phyloP scores from a whole-genome alignment of 495 filamentous ascomycete genomes.

The Penicillium manginii region DNA sequence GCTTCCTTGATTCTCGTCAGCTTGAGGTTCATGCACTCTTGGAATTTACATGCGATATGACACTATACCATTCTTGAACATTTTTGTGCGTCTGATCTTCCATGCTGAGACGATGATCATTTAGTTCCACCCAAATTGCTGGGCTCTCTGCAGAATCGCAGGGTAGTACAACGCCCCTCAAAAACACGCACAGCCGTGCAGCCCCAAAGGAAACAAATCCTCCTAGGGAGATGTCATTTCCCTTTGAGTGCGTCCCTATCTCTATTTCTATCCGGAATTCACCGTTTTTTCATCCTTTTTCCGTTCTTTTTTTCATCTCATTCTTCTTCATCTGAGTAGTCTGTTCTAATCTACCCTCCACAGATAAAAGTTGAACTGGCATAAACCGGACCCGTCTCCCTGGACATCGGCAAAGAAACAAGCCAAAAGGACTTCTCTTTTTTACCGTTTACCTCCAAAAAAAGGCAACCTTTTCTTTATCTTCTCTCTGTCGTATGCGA shows the following conservation, averaged over 20 bases:
- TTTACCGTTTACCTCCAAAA: not conserved
- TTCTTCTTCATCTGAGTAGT: not conserved
- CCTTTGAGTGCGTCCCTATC: conserved; percentile 3
- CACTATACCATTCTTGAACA: not conserved
- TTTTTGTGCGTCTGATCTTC: conserved; percentile 13
- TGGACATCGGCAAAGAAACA: not conserved
- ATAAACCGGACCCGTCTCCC: not conserved
- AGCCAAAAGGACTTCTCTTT: not conserved
- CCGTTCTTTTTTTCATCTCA: too few species aligned
- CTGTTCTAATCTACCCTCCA: not conserved
- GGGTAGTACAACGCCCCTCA: conserved; percentile 16
- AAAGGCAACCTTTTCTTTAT: not conserved
- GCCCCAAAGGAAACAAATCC: conserved; percentile 7
- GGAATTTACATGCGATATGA: conserved; percentile 4
- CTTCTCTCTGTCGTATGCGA: conserved; percentile 34
- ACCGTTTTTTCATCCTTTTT: not conserved
- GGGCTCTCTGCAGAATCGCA: conserved; percentile 12
- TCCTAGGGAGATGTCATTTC: conserved; percentile 18
- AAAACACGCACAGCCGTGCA: conserved; percentile 5
- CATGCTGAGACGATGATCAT: conserved; percentile 19
- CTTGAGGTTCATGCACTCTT: not conserved
- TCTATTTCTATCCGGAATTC: not conserved
- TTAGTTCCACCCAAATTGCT: conserved; percentile 17
- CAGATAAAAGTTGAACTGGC: not conserved
- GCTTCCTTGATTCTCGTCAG: not conserved